These are phyloP conservation scores for Inga oerstediana DNA, from an alignment of 306 rosid genomes.

Conservation along the genomic window DNA sequence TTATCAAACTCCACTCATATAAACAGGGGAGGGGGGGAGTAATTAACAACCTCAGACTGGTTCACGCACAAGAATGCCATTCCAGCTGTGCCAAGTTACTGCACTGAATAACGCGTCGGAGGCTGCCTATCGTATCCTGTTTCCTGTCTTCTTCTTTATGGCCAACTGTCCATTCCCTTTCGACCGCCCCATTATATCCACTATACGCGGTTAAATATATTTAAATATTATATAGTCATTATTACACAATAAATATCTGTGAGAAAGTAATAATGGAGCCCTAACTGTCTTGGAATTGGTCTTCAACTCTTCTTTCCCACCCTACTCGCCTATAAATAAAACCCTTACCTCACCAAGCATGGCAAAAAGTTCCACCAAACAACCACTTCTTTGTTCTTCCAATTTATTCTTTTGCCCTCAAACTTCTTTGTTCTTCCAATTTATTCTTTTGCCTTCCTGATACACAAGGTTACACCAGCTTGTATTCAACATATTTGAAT, in stretches of 20 bases:
- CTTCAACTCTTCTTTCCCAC: background rate
- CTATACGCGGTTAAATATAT: background rate
- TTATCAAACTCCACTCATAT: too few species aligned
- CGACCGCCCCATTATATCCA: background rate
- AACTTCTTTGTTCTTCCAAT: background rate
- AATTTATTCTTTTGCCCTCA: background rate
- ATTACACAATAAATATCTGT: background rate
- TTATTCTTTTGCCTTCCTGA: background rate
- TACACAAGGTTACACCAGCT: background rate
- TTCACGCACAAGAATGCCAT: background rate
- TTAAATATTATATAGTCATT: background rate
- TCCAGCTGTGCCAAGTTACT: slow-evolving; percentile 6
- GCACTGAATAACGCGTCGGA: background rate
- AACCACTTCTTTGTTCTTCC: background rate
- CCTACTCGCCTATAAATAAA: slow-evolving; percentile 20
- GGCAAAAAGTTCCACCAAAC: background rate
- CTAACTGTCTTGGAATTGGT: slow-evolving; percentile 12
- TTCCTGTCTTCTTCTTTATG: background rate
- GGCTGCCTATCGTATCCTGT: background rate
- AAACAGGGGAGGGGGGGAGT: too few species aligned
- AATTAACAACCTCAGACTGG: too few species aligned
- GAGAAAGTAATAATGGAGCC: background rate
- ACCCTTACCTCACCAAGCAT: background rate
- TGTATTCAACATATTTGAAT: background rate
- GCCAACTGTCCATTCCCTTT: background rate